phyloP scores from a whole-genome alignment of 2,329 filamentous ascomycete genomes.

The Colletotrichum orchidophilum region DNA sequence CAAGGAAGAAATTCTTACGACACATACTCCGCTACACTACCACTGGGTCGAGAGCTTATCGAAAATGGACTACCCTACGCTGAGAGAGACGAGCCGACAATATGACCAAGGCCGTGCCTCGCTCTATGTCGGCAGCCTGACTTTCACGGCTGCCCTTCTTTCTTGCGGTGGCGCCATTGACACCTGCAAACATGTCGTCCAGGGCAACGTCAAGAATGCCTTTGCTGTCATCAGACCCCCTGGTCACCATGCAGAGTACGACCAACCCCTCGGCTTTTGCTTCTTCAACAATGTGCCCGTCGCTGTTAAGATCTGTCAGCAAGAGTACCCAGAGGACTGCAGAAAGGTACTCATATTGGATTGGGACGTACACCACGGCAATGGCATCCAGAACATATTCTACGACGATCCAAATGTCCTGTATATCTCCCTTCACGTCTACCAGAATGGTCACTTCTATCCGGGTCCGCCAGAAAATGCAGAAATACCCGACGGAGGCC shows the following conservation, averaged over 20 bases:
- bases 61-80: constrained; percentile 65
- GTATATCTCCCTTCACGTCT: constrained; percentile 95
- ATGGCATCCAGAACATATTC: constrained; percentile 96
- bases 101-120: constrained; percentile 76
- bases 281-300: constrained; percentile 98
- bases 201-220: constrained; percentile 87
- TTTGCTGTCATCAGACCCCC: constrained; percentile 96
- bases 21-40: constrained; percentile 82
- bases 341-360: constrained; percentile 93
- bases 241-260: constrained; percentile 91
- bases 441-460: constrained; percentile 85
- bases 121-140: constrained; percentile 84
- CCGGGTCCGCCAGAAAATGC: constrained; percentile 71
- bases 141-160: constrained; percentile 81
- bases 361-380: constrained; percentile 86
- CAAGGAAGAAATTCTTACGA: constrained; percentile 79
- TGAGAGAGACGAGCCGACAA: constrained; percentile 71
- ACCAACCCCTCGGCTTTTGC: constrained; percentile 92
- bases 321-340: constrained; percentile 80
- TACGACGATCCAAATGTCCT: constrained; percentile 94
- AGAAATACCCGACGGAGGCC: constrained; percentile 67
- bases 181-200: constrained; percentile 90
- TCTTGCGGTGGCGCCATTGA: constrained; percentile 95
- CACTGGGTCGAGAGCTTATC: constrained; percentile 75
- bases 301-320: constrained; percentile 87